These are phyloP conservation scores for Rhododendron ferrugineum DNA, from an alignment of 148 eudicot genomes.

Conservation along the genomic window DNA sequence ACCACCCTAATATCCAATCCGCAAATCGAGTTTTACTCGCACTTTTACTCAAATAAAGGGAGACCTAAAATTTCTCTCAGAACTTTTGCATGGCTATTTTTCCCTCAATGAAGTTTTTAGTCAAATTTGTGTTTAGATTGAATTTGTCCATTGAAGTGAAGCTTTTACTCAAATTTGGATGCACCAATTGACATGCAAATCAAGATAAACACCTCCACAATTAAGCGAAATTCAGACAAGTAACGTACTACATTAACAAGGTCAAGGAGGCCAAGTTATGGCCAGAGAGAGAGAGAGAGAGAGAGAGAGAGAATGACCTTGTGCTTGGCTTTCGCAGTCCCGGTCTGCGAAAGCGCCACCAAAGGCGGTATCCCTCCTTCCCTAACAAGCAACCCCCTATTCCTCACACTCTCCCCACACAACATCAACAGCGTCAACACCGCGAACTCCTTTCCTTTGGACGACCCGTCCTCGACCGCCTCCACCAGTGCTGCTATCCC, in stretches of 20 bases:
- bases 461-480: slow-evolving; percentile 65
- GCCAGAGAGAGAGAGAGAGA: not conserved
- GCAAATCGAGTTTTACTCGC: not conserved
- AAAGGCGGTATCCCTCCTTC: slow-evolving; percentile 93
- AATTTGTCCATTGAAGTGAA: not conserved
- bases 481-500: slow-evolving; percentile 77
- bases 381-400: slow-evolving; percentile 61
- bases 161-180: not conserved
- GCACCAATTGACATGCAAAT: not conserved
- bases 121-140: not conserved
- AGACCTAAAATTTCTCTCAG: too few species aligned
- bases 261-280: too few species aligned
- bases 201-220: not conserved
- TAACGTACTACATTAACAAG: not conserved
- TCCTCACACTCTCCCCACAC: slow-evolving; percentile 54
- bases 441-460: slow-evolving; percentile 86
- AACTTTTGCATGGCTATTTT: not conserved
- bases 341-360: slow-evolving; percentile 69
- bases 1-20: not conserved
- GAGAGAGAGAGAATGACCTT: slow-evolving; percentile 39
- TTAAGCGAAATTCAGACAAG: not conserved
- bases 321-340: slow-evolving; percentile 71
- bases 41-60: too few species aligned
- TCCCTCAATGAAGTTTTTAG: not conserved
- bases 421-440: slow-evolving; percentile 63